These are phyloP conservation scores for Fraxinus dipetala DNA, from an alignment of 305 asterid genomes.

Conservation along the genomic window DNA sequence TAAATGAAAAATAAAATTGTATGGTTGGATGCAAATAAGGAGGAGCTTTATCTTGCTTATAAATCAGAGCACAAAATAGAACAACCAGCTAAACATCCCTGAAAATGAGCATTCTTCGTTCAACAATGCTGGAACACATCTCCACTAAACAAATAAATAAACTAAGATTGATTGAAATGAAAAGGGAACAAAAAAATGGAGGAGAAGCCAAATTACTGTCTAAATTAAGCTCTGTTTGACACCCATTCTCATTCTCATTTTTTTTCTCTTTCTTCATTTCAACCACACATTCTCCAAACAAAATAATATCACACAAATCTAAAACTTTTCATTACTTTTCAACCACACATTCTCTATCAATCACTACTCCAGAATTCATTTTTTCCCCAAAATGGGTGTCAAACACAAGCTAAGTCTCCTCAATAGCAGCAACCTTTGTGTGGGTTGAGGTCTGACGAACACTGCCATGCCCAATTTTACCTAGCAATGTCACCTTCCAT, in stretches of 20 bases:
- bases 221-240: neutral
- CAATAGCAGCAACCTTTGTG: neutral
- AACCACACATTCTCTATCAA: too few species aligned
- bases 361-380: too few species aligned
- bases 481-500: neutral
- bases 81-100: neutral
- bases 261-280: too few species aligned
- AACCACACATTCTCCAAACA: too few species aligned
- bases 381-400: too few species aligned
- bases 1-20: slow-evolving; percentile 22
- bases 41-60: slow-evolving; percentile 4
- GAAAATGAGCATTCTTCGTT: neutral
- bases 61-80: slow-evolving; percentile 6
- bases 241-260: too few species aligned
- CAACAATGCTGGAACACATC: neutral
- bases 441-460: slow-evolving; percentile 17
- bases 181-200: neutral
- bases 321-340: too few species aligned
- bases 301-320: too few species aligned
- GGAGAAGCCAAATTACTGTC: neutral
- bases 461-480: neutral
- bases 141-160: neutral
- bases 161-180: neutral
- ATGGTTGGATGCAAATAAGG: slow-evolving; percentile 5
- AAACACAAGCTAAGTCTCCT: neutral